These are phyloP conservation scores for Neurospora sp. DNA, from an alignment of 2,329 filamentous ascomycete genomes.

Conservation along the genomic window DNA sequence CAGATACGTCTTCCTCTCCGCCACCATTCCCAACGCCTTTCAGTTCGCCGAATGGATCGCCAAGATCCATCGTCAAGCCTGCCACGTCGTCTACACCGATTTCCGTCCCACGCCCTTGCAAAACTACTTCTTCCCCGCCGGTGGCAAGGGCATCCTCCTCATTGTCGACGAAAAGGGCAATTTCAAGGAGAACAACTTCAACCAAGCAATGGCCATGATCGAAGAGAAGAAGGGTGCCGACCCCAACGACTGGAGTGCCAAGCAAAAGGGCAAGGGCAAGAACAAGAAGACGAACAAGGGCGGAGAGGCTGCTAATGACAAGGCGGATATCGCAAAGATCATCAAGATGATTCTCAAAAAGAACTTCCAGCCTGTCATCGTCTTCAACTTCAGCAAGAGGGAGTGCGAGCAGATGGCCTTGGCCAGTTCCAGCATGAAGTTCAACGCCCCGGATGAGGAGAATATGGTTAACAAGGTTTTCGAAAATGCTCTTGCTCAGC, in stretches of 20 bases:
- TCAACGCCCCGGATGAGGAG: slow-evolving; percentile 96
- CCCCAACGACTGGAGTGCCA: slow-evolving; percentile 67
- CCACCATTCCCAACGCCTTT: slow-evolving; percentile 97
- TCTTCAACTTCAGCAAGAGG: slow-evolving; percentile 98
- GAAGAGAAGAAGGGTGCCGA: slow-evolving; percentile 82
- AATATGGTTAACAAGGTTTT: slow-evolving; percentile 92
- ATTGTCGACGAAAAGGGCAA: slow-evolving; percentile 95
- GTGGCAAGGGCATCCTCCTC: slow-evolving; percentile 84
- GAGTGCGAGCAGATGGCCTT: slow-evolving; percentile 89
- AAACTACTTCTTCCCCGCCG: slow-evolving; percentile 94
- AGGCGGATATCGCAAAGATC: slow-evolving; percentile 90
- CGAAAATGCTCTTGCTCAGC: slow-evolving; percentile 79
- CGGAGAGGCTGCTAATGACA: slow-evolving; percentile 54
- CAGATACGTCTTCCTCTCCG: slow-evolving; percentile 94
- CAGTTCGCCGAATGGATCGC: slow-evolving; percentile 99
- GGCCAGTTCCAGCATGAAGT: slow-evolving; percentile 74
- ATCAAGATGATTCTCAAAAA: slow-evolving; percentile 98
- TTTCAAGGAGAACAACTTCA: slow-evolving; percentile 96
- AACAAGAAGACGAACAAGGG: slow-evolving; percentile 89
- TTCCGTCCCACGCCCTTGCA: slow-evolving; percentile 94
- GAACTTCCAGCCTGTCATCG: slow-evolving; percentile 95
- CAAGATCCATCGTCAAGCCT: slow-evolving; percentile 94
- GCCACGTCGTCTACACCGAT: slow-evolving; percentile 98
- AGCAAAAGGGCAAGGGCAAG: slow-evolving; percentile 77
- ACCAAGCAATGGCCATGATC: slow-evolving; percentile 86